A percentile compares a stretch with the other conserved stretches of the same genome.
These are phyloP conservation scores for Neonectria coccinea DNA, from an alignment of 2,329 filamentous ascomycete genomes.

Conservation along the genomic window DNA sequence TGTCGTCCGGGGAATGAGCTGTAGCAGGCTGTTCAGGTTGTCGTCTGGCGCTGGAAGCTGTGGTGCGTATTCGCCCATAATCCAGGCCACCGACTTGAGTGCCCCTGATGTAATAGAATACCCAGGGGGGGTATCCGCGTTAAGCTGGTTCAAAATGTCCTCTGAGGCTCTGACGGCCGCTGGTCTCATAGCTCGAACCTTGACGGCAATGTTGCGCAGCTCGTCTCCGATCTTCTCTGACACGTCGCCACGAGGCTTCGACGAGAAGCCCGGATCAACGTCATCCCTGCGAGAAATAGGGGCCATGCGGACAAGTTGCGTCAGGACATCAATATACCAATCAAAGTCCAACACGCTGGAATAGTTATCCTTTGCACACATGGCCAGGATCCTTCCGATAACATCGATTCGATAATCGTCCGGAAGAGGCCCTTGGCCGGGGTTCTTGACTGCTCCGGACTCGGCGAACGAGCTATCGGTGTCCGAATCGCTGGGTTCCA, in stretches of 20 bases:
- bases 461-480: slow-evolving; percentile 60
- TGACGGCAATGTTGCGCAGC: slow-evolving; percentile 89
- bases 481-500: slow-evolving; percentile 60
- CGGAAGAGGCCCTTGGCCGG: slow-evolving; percentile 70
- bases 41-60: slow-evolving; percentile 77
- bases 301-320: slow-evolving; percentile 82
- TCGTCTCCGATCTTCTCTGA: slow-evolving; percentile 84
- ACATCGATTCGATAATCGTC: slow-evolving; percentile 89
- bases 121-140: slow-evolving; percentile 63
- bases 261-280: slow-evolving; percentile 50
- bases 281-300: slow-evolving; percentile 60
- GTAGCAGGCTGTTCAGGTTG: slow-evolving; percentile 79
- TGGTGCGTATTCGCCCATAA: slow-evolving; percentile 88
- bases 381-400: slow-evolving; percentile 83
- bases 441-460: slow-evolving; percentile 47
- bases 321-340: slow-evolving; percentile 94
- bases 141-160: slow-evolving; percentile 73
- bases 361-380: slow-evolving; percentile 93
- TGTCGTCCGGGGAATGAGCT: slow-evolving; percentile 69
- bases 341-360: slow-evolving; percentile 89
- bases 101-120: slow-evolving; percentile 72
- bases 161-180: slow-evolving; percentile 88
- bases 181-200: slow-evolving; percentile 84
- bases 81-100: slow-evolving; percentile 82
- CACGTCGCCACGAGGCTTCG: slow-evolving; percentile 57